A percentile compares a stretch with the other conserved stretches of the same genome.
These are phyloP conservation scores for Pseudevernia furfuracea DNA, from an alignment of 495 filamentous ascomycete genomes.

Conservation along the genomic window DNA sequence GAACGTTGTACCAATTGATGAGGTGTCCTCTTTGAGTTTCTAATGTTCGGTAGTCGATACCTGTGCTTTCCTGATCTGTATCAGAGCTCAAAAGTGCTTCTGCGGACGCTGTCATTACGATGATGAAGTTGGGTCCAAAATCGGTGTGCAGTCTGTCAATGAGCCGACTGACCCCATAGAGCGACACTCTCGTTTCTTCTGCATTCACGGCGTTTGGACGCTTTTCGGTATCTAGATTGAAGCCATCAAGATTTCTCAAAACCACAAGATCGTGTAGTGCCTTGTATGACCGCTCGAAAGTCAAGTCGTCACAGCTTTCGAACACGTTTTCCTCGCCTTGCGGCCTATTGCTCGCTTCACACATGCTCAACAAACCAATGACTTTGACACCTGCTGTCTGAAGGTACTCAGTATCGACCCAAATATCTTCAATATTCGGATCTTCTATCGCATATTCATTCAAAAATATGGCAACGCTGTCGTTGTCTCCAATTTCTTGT, in stretches of 20 bases:
- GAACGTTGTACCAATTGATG: not conserved
- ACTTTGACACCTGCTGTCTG: not conserved
- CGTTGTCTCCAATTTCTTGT: not conserved
- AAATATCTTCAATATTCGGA: not conserved
- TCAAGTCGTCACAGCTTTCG: not conserved
- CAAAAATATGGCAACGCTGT: not conserved
- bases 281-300: not conserved
- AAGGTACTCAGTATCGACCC: not conserved
- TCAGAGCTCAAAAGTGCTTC: not conserved
- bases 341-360: not conserved
- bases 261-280: not conserved
- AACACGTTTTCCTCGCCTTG: not conserved
- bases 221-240: not conserved
- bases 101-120: not conserved
- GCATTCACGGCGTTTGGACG: not conserved
- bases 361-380: not conserved
- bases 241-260: not conserved
- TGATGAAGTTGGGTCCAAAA: not conserved
- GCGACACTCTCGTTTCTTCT: not conserved
- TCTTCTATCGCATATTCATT: not conserved
- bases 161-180: not conserved
- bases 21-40: not conserved
- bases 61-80: not conserved
- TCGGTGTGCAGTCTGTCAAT: not conserved
- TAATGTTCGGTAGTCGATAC: not conserved